phyloP scores from a whole-genome alignment of 1,284 basidiomycete genomes.

The Athelia sp. region DNA sequence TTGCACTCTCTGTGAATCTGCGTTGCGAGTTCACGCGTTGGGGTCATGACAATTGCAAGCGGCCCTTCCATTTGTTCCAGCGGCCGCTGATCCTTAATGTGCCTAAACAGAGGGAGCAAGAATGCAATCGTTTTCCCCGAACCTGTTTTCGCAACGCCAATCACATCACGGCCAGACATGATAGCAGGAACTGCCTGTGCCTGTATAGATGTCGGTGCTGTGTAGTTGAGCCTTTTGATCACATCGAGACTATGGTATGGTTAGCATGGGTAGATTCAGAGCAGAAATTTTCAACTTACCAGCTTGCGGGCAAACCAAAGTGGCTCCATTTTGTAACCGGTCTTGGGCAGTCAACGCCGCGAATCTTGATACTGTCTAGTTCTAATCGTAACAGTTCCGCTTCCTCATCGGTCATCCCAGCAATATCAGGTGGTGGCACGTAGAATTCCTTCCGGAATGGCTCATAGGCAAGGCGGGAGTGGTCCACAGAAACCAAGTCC shows the following conservation, averaged over 20 bases:
- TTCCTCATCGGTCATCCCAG: conserved; percentile 92
- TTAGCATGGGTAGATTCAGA: no score
- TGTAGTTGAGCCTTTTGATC: conserved; percentile 85
- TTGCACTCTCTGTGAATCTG: conserved; percentile 98
- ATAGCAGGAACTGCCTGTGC: conserved; percentile 97
- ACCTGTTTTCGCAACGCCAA: conserved; percentile 99
- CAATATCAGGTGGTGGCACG: conserved; percentile 85
- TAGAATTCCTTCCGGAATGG: conserved; percentile 98
- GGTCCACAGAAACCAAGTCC: conserved; percentile 90
- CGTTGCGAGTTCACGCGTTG: conserved; percentile 93
- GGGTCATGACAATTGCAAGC: conserved; percentile 94
- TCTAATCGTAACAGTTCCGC: conserved; percentile 89
- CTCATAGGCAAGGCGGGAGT: conserved; percentile 86
- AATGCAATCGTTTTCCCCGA: conserved; percentile 98
- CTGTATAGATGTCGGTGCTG: conserved; percentile 93
- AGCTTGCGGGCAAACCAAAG: conserved; percentile 89
- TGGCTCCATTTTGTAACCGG: conserved; percentile 99
- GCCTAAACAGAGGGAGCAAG: conserved; percentile 91
- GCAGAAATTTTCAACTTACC: conserved; percentile 45
- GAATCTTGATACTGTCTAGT: conserved; percentile 96
- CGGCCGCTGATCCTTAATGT: conserved; percentile 97
- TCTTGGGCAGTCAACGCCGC: conserved; percentile 91
- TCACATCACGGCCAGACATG: conserved; percentile 98
- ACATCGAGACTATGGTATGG: conserved; percentile 92
- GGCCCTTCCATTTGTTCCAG: conserved; percentile 95